Evolutionary conservation across 2,329 filamentous ascomycete species (phyloP).

Genomic region (Exophiala mesophila): DNA sequence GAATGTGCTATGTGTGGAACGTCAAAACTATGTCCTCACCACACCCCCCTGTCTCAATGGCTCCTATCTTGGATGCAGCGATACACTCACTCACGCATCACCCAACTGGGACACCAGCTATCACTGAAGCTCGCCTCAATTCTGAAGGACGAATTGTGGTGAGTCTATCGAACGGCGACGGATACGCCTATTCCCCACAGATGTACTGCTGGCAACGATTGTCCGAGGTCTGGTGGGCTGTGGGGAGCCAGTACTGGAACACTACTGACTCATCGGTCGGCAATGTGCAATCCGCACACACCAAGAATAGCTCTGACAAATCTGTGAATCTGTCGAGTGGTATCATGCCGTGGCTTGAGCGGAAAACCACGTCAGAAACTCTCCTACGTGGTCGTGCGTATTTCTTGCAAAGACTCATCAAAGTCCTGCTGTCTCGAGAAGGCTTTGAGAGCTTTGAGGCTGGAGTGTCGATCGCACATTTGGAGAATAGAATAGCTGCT

Average conservation of each 20-base stretch:
- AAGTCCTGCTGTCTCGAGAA: constrained; percentile 78
- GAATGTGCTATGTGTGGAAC: constrained; percentile 92
- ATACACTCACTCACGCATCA: constrained; percentile 73
- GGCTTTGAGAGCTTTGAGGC: constrained; percentile 91
- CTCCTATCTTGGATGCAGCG: constrained; percentile 82
- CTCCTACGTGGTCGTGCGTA: constrained; percentile 88
- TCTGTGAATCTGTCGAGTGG: constrained; percentile 71
- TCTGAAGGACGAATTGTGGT: constrained; percentile 79
- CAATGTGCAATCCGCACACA: constrained; percentile 61
- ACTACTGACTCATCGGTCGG: constrained; percentile 86
- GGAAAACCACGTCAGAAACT: constrained; percentile 90
- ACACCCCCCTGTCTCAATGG: constrained; percentile 84
- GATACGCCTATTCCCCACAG: constrained; percentile 77
- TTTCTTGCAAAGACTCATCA: constrained; percentile 85
- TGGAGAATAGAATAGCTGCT: constrained; percentile 91
- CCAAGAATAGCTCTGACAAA: constrained; percentile 52
- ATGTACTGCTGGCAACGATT: constrained; percentile 92
- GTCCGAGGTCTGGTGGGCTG: constrained; percentile 97
- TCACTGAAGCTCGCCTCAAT: constrained; percentile 89
- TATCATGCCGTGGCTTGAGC: constrained; percentile 86
- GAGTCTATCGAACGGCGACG: constrained; percentile 91
- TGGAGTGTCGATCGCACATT: constrained; percentile 83
- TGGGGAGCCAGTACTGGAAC: constrained; percentile 98
- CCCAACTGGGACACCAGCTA: constrained; percentile 71
- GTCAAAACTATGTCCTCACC: constrained; percentile 75